Percentiles rank a stretch among this genome's conserved stretches.
These are phyloP conservation scores for Aspergillus arachidicola DNA, from an alignment of 2,329 filamentous ascomycete species.

Conservation along the genomic window DNA sequence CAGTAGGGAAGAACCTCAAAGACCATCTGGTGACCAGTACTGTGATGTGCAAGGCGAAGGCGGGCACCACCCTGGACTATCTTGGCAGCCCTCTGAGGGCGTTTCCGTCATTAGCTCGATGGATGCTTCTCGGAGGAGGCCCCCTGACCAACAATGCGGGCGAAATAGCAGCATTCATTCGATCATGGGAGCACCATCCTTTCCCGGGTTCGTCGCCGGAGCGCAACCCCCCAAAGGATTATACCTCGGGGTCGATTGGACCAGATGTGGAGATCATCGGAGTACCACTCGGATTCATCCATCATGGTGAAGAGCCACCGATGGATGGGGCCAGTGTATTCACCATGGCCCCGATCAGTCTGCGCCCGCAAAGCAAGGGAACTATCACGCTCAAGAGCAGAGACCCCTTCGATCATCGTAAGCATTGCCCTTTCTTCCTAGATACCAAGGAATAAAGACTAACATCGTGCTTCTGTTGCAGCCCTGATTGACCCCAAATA, in stretches of 20 bases:
- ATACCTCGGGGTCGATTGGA: conserved; percentile 11
- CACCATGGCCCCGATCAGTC: conserved; percentile 12
- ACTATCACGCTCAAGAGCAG: conserved; percentile 19
- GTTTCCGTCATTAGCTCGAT: conserved; percentile 18
- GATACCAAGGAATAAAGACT: too few species aligned
- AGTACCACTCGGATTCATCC: conserved; percentile 17
- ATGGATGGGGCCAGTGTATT: conserved; percentile 13
- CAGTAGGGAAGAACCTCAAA: conserved; percentile 22
- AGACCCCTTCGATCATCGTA: conserved; percentile 21
- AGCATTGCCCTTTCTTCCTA: background rate
- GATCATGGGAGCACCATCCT: conserved; percentile 14
- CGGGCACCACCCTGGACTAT: conserved; percentile 21
- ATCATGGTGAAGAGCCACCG: conserved; percentile 21
- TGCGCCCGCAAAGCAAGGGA: conserved; percentile 23
- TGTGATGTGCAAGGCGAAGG: conserved; percentile 20
- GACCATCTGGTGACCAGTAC: conserved; percentile 22
- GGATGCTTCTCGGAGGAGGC: conserved; percentile 18
- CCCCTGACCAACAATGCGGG: conserved; percentile 21
- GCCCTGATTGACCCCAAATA: conserved; percentile 24
- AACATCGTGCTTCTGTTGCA: too few species aligned
- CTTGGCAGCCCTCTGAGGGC: conserved; percentile 14
- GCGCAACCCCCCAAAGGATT: conserved; percentile 6
- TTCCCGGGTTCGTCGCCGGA: conserved; percentile 8
- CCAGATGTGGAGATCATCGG: conserved; percentile 23
- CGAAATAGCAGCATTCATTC: conserved; percentile 22